Base-by-base conservation (phyloP, 495 filamentous ascomycete species). In the Penicillium malachiteum region DNA sequence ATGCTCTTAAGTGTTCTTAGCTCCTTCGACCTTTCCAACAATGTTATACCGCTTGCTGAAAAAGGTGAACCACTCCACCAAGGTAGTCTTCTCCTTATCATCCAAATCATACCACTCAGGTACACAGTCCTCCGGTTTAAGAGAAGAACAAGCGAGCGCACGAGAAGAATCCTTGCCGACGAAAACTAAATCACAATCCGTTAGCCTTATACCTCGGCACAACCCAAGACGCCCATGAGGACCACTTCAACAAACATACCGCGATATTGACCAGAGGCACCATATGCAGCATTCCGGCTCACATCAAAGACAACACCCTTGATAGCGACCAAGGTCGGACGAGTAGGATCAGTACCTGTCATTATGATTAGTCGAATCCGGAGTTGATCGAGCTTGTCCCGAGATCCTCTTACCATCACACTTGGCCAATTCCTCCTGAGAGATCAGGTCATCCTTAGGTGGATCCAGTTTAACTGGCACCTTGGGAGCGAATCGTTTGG, bases 251-350 rank as follows among this genome's bases (percentile, higher is more conserved):
- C n/a, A 10, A 8, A 67, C 81, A 52, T 77, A 97, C 94, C 89
- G 58, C 89, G 81, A 70, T 98, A 98, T 53, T 85, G 78, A 17
- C 90, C 92, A 7, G 82, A 83, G n/a, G 86, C 81, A n/a, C 83
- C 81, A 65, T 99, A 99, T 32, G 88, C 84, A 34, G 83, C 79
- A 67, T 97, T 97, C 17, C 84, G 87, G 47, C 80, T 89, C 48
- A 99, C 94, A 67, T 99, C 93, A 65, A 96, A 99, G 41, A 99
- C 87, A 55, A 83, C 88, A 54, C 93, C 92, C 76, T 96, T 97
- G 74, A 99, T 97, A 31, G 95, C 94, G 26, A 99, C 91, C 59
- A 92, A 90, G 21, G 86, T 91, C 32, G 91, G 90, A 54, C 77
- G 83, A 48, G 80, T 84, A 3, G 83, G 72, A 52, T 87, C 84